phyloP scores from a whole-genome alignment of 257 asterid species.

The Scutellaria baicalensis region DNA sequence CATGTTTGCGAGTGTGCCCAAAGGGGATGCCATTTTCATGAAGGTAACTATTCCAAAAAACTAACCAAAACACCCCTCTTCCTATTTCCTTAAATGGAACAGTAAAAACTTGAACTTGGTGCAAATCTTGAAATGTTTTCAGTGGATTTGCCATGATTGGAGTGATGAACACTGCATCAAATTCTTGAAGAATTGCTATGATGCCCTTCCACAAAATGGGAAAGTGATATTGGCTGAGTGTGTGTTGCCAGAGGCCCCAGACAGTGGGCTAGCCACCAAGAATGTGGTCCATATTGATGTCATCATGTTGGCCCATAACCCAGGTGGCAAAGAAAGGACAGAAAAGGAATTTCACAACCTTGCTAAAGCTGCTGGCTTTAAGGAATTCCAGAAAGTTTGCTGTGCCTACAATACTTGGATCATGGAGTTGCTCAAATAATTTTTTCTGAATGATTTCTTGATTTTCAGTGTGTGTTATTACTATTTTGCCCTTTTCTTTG shows the following conservation, averaged over 20 bases:
- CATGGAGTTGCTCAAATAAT: constrained; percentile 63
- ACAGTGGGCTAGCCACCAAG: constrained; percentile 39
- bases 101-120: not conserved
- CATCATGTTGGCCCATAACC: constrained; percentile 79
- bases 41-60: constrained; percentile 36
- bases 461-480: not conserved
- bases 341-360: constrained; percentile 65
- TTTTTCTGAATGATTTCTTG: not conserved
- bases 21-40: constrained; percentile 72
- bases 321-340: constrained; percentile 97
- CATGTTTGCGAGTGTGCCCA: constrained; percentile 61
- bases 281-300: constrained; percentile 65
- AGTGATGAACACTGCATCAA: constrained; percentile 71
- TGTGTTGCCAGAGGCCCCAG: constrained; percentile 67
- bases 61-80: constrained; percentile 7
- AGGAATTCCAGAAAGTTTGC: constrained; percentile 38
- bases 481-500: not conserved
- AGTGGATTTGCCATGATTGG: constrained; percentile 98
- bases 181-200: constrained; percentile 66
- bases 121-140: not conserved
- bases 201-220: constrained; percentile 72
- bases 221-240: constrained; percentile 74
- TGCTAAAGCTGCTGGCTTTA: constrained; percentile 75
- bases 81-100: not conserved
- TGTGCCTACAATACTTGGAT: constrained; percentile 72